Evolutionary conservation across 805 yeast species (phyloP), one percentile per base, ranked within the genome.

Genomic region (Hanseniaspora nectarophila): DNA sequence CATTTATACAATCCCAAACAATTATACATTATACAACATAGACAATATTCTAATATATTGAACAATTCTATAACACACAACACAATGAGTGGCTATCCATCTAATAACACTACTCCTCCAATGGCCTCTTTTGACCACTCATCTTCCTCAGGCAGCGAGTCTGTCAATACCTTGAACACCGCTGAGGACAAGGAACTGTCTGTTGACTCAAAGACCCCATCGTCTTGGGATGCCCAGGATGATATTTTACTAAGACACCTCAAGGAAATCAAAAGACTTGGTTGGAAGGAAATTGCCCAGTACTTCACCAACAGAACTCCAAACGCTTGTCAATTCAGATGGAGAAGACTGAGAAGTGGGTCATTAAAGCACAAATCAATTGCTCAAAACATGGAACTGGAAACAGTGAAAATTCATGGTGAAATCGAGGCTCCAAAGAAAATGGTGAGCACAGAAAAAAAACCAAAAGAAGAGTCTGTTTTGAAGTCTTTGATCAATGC

Each of bases 281-380:
- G 95, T 1, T 86, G 95, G 95, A 80, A 86, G 64, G 95, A 86
- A 58, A 85, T 86, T 47, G 81, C 92, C 1, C 73, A 80, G 32
- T 84, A 82, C 61, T 86, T 86, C 65, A 74, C 78, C 40, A 82
- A 82, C 63, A 70, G 95, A 62, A 86, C 95, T 2, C 88, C 94
- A 34, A 86, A 85, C 62, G 94, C 94, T 2, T 85, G 95, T 60
- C 94, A 85, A 67, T 85, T 85, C 62, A 76, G 95, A 59, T 86
- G 95, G 95, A 75, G 95, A 64, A 68, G 95, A 56, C 68, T 80
- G 44, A 76, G 70, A 56, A 69, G 73, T 1, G 74, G 74, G 1
- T 65, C 69, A 23, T 56, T 71, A 48, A 70, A 71, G 54, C 59
- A 63, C 16, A 63, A 62, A 45, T 62, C 59, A 39, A 61, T 65